Evolutionary conservation across 2,329 filamentous ascomycete species (phyloP).

Genomic region (Monilinia vaccinii-corymbosi): DNA sequence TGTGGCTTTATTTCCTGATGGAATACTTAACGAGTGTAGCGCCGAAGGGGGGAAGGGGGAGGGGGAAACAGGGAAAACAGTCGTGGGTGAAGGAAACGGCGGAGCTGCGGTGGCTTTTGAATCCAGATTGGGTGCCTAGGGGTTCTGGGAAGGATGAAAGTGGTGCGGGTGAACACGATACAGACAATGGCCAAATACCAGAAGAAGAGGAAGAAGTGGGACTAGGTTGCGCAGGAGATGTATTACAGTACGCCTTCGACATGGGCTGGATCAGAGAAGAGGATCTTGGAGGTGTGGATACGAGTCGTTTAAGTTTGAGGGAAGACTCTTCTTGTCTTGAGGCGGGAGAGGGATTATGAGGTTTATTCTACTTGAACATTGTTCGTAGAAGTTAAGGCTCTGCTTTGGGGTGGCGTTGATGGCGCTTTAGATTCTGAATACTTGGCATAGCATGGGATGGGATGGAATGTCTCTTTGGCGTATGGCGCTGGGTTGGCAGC

Average conservation of each 20-base stretch:
- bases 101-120: not conserved
- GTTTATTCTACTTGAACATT: fast-evolving
- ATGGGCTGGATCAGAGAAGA: slow-evolving; percentile 20
- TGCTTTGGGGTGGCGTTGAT: not conserved
- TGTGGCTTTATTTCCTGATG: slow-evolving; percentile 47
- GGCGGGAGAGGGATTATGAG: not conserved
- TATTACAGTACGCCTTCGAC: slow-evolving; percentile 17
- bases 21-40: slow-evolving; percentile 6
- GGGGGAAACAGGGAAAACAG: not conserved
- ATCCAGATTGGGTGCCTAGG: not conserved
- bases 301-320: not conserved
- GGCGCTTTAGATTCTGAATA: not conserved
- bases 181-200: no score
- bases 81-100: not conserved
- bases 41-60: not conserved
- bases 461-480: not conserved
- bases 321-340: not conserved
- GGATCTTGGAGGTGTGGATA: slow-evolving; percentile 10
- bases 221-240: slow-evolving; percentile 13
- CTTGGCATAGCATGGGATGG: not conserved
- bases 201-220: not conserved
- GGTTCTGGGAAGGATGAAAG: no score
- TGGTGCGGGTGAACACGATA: not conserved
- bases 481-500: no score
- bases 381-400: not conserved